A percentile compares a stretch with the other conserved stretches of the same genome.
Evolutionary conservation across 2,329 filamentous ascomycete species (phyloP).

Genomic region (Apiospora arundinis): DNA sequence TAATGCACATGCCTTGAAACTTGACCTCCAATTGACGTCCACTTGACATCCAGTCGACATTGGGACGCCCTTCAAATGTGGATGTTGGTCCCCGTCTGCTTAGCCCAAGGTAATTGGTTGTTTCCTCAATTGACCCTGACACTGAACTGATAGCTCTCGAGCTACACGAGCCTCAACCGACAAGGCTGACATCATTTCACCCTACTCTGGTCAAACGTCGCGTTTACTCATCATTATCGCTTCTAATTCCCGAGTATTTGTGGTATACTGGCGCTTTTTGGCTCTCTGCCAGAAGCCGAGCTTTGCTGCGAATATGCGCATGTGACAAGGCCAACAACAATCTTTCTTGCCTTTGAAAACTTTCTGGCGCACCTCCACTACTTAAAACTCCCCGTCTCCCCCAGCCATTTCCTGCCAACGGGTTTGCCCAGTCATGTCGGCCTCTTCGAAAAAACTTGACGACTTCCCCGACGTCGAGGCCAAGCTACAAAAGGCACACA

Average conservation of each 20-base stretch:
- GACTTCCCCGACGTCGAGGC: conserved; percentile 75
- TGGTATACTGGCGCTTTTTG: background rate
- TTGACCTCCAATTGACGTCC: too few relatives aligned
- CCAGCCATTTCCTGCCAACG: conserved; percentile 24
- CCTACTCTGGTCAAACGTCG: background rate
- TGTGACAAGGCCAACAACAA: background rate
- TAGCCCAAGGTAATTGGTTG: background rate
- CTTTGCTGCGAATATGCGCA: conserved; percentile 14
- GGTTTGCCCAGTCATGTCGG: conserved; percentile 45
- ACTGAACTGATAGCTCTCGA: background rate
- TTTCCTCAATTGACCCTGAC: background rate
- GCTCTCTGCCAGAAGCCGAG: conserved; percentile 3
- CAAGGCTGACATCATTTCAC: conserved; percentile 1
- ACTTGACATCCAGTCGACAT: too few relatives aligned
- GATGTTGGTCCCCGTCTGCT: background rate
- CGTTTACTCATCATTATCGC: too few relatives aligned
- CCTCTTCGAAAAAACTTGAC: conserved; percentile 52
- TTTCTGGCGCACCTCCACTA: background rate
- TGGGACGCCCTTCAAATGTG: background rate
- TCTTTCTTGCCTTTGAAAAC: background rate
- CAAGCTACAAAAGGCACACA: conserved; percentile 80
- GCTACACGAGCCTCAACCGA: background rate
- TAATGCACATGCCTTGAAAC: too few relatives aligned
- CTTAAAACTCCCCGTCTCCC: background rate
- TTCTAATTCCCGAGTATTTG: background rate